Percentiles rank a stretch among this genome's conserved stretches.
These are phyloP conservation scores for Lichtheimia ornata DNA, from an alignment of 371 early-diverging fungal species.

Conservation along the genomic window DNA sequence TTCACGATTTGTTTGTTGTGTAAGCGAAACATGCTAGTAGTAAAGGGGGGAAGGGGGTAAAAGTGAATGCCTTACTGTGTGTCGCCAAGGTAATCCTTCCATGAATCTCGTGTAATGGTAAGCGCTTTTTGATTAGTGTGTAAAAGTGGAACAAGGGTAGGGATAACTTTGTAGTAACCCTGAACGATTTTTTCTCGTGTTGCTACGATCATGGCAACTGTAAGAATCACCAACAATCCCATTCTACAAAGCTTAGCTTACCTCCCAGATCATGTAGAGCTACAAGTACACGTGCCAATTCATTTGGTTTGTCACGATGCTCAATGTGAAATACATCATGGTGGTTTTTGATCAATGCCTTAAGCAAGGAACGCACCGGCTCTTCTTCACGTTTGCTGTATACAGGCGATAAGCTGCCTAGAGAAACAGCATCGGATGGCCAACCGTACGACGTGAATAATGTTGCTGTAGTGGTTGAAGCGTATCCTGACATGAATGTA, in stretches of 20 bases:
- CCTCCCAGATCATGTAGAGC: slow-evolving; percentile 35
- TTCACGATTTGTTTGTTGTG: no score
- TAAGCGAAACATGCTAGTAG: not conserved
- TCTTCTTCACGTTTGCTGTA: no score
- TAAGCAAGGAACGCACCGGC: slow-evolving; percentile 3
- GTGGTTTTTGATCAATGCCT: slow-evolving; percentile 16
- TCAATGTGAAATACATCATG: slow-evolving; percentile 40
- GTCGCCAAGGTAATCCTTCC: slow-evolving; percentile 5
- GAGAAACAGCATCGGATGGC: not conserved
- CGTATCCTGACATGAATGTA: slow-evolving; percentile 3
- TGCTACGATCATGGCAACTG: not conserved
- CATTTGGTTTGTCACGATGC: slow-evolving; percentile 36
- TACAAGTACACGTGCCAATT: slow-evolving; percentile 30
- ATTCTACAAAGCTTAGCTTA: slow-evolving; percentile 6
- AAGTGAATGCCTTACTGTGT: slow-evolving; percentile 1
- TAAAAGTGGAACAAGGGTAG: slow-evolving; percentile 10
- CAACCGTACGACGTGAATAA: not conserved
- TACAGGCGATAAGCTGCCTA: no score
- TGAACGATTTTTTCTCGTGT: slow-evolving; percentile 9
- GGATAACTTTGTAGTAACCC: slow-evolving; percentile 13
- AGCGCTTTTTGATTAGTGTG: slow-evolving; percentile 5
- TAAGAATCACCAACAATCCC: not conserved
- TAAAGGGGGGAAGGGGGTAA: no score
- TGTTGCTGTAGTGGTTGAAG: not conserved
- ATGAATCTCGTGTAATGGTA: slow-evolving; percentile 5